Percentiles rank a stretch among this genome's conserved stretches.
Conservation (phyloP, 2,329 filamentous ascomycete genomes). For the Hirsutella thompsonii region DNA sequence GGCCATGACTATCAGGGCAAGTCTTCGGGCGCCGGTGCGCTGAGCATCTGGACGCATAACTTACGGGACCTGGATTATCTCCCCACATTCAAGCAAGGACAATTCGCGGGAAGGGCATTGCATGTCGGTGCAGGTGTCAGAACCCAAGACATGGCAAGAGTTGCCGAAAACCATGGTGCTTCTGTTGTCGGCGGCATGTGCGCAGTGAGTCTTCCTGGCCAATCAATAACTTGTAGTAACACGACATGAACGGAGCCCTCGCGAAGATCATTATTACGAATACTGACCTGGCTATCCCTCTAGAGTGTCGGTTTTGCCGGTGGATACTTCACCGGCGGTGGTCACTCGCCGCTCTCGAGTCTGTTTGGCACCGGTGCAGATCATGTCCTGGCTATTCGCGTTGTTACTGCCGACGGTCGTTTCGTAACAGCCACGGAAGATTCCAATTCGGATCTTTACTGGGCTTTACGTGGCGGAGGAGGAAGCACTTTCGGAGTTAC, state of each 20-base stretch:
- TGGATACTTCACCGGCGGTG: conserved; percentile 11
- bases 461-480: conserved; percentile 35
- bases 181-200: conserved; percentile 45
- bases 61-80: conserved; percentile 27
- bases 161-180: conserved; percentile 40
- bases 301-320: conserved; percentile 44
- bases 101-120: not conserved
- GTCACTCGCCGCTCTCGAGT: conserved; percentile 32
- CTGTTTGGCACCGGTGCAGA: conserved; percentile 34
- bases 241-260: too few relatives aligned
- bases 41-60: conserved; percentile 44
- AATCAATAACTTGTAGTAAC: too few relatives aligned
- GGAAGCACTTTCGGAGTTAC: not conserved
- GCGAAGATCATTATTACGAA: too few relatives aligned
- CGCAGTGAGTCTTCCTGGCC: conserved; percentile 11
- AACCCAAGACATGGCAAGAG: not conserved
- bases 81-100: not conserved
- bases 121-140: not conserved
- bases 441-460: conserved; percentile 32
- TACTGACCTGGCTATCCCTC: not conserved
- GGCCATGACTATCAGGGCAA: conserved; percentile 25
- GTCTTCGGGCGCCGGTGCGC: conserved; percentile 43
- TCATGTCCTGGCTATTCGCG: conserved; percentile 32
- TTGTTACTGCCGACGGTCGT: conserved; percentile 31
- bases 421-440: conserved; percentile 27